A percentile compares a stretch with the other conserved stretches of the same genome.
Evolutionary conservation across 768 basidiomycete species (phyloP).

Genomic region (Tulasnella sp.): DNA sequence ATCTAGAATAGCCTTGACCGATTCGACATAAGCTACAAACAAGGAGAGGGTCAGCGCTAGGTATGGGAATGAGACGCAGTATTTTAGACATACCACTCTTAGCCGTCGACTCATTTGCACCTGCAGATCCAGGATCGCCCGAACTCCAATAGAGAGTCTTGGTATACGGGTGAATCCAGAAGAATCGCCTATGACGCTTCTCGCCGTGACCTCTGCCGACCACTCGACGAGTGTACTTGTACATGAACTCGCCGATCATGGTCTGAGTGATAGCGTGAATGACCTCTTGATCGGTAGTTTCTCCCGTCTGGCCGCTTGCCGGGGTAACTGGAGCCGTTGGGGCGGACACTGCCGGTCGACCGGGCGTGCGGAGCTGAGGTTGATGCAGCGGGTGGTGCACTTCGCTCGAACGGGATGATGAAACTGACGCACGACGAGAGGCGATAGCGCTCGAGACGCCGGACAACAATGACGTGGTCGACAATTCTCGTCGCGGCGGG

Average conservation of each 20-base stretch:
- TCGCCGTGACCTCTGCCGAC: constrained; percentile 89
- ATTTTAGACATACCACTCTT: constrained; percentile 76
- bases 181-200: constrained; percentile 87
- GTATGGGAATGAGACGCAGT: not conserved
- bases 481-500: constrained; percentile 39
- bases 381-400: constrained; percentile 26
- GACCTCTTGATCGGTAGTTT: constrained; percentile 74
- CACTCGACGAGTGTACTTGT: constrained; percentile 88
- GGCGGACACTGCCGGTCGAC: not conserved
- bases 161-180: constrained; percentile 99
- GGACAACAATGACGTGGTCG: constrained; percentile 62
- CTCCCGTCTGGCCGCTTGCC: constrained; percentile 27
- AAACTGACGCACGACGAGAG: constrained; percentile 74
- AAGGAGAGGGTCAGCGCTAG: constrained; percentile 22
- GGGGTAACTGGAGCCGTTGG: not conserved
- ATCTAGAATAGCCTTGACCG: constrained; percentile 85
- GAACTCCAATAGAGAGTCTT: constrained; percentile 97
- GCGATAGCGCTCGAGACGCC: constrained; percentile 49
- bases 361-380: constrained; percentile 14
- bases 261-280: constrained; percentile 99
- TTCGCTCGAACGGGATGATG: constrained; percentile 41
- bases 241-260: constrained; percentile 98
- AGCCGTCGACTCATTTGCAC: constrained; percentile 84
- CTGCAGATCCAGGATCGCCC: constrained; percentile 82
- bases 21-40: constrained; percentile 77